A percentile compares a stretch with the other conserved stretches of the same genome.
Evolutionary conservation across 495 filamentous ascomycete genomes (phyloP).

Genomic region (Aspergillus mulundensis): DNA sequence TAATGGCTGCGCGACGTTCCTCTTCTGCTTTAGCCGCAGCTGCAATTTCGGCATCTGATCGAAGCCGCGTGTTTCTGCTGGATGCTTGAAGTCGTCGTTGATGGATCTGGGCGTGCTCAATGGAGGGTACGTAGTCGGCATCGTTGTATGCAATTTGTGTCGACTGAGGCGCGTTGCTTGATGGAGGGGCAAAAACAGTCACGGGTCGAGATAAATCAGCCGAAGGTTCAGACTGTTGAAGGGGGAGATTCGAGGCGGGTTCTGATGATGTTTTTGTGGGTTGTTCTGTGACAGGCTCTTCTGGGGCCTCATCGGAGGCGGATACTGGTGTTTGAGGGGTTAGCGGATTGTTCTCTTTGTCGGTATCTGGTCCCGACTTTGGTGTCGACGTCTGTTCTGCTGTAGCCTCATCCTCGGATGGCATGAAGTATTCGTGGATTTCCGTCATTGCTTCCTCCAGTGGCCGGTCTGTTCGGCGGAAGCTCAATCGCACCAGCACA

Average conservation of each 20-base stretch:
- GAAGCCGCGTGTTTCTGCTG: conserved; percentile 60
- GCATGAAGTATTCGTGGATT: conserved; percentile 67
- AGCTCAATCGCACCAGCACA: conserved; percentile 71
- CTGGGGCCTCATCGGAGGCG: conserved; percentile 8
- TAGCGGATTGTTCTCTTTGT: conserved; percentile 19
- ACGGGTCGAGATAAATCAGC: conserved; percentile 46
- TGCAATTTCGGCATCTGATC: conserved; percentile 48
- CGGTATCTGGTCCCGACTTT: conserved; percentile 11
- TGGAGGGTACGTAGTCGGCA: conserved; percentile 73
- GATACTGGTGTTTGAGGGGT: conserved; percentile 4
- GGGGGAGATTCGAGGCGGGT: conserved; percentile 4
- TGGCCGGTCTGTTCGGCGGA: conserved; percentile 68
- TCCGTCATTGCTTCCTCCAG: conserved; percentile 80
- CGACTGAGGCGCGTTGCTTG: conserved; percentile 68
- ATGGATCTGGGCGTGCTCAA: conserved; percentile 79
- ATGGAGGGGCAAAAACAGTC: conserved; percentile 71
- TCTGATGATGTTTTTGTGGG: conserved; percentile 21
- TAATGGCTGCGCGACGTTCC: conserved; percentile 59
- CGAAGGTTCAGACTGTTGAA: conserved; percentile 15
- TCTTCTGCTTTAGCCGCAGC: conserved; percentile 48
- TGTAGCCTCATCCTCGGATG: conserved; percentile 30
- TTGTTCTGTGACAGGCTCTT: conserved; percentile 19
- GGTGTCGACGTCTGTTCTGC: conserved; percentile 12
- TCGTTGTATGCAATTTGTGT: conserved; percentile 62
- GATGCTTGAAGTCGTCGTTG: conserved; percentile 64